Base-by-base conservation (phyloP, 371 early-diverging fungal species). In the Mortierella sp. region DNA sequence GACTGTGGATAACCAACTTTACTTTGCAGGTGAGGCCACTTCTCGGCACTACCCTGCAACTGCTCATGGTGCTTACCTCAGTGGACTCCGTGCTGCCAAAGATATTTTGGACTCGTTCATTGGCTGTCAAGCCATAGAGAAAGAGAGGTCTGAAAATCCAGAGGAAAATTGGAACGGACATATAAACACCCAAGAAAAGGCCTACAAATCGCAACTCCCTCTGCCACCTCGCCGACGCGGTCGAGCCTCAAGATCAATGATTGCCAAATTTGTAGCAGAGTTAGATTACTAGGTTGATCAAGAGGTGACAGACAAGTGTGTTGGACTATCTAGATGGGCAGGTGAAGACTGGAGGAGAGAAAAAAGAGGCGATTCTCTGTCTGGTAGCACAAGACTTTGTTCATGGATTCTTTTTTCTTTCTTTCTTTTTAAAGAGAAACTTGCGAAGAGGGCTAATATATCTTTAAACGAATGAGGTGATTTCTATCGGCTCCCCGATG, bases 11-110 rank as follows among this genome's bases (percentile, higher is more conserved):
- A 53, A 59, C 25, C 76, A 70, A 30, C 60, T 81, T 18, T 81
- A 68, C 51, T 81, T 76, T 73, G 82, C 79, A 25, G 82, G 82
- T 16, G 82, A 81, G 52, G 74, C 74, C 2, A 81, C 82, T 9
- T 68, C 74, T 25, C 70, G 79, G 18, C 72, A 77, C 15, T 81
- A 81, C 28, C 77, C 77, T 4, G 82, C 79, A 3, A 81, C 82
- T 11, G 79, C 79, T 1, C 77, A 76, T 63, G 82, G 82, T 9
- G 82, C 82, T 0, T 68, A 74, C 57, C 30, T 81, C 23, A 79
- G 80, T 48, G 82, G 82, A 0, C 6, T 74, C 25, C 57, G 57
- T 21, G 82, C 66, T 11, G 79, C 82, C 50, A 74, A 75, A 23
- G 69, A 81, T 12, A 68, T 81, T 29, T 51, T 73, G 18, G 67